Evolutionary conservation across 345 rosid species (phyloP).

Genomic region (Gossypium ekmanianum): DNA sequence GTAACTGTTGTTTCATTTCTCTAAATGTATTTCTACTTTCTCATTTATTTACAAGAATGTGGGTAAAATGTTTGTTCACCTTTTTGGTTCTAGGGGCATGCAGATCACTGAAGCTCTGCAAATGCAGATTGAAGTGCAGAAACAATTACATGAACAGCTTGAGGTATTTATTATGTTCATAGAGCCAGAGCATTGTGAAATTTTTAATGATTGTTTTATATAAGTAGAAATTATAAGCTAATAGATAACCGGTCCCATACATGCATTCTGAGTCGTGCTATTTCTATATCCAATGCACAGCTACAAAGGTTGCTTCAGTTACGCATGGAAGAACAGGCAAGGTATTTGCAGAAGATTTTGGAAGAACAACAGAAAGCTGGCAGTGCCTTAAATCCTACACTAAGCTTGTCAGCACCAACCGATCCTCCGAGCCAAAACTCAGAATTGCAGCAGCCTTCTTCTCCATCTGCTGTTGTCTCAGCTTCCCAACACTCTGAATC

Average conservation of each 20-base stretch:
- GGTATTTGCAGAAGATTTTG: constrained; percentile 71
- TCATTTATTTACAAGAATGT: constrained; percentile 10
- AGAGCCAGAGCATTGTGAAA: not conserved
- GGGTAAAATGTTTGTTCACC: not conserved
- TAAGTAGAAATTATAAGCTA: not conserved
- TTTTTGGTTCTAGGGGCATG: constrained; percentile 35
- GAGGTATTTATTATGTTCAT: constrained; percentile 45
- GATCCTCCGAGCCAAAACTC: constrained; percentile 28
- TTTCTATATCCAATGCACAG: constrained; percentile 23
- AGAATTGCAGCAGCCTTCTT: constrained; percentile 23
- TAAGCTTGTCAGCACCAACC: constrained; percentile 31
- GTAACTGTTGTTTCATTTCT: constrained; percentile 29
- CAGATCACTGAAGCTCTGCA: constrained; percentile 65
- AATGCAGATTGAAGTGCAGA: constrained; percentile 85
- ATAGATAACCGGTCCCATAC: not conserved
- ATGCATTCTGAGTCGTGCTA: not conserved
- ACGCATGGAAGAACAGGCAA: constrained; percentile 85
- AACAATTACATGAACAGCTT: constrained; percentile 80
- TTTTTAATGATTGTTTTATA: not conserved
- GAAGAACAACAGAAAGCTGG: constrained; percentile 79
- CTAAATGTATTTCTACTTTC: not conserved
- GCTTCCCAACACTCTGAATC: constrained; percentile 27
- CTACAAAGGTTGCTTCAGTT: constrained; percentile 70
- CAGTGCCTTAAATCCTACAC: constrained; percentile 34
- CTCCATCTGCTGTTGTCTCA: constrained; percentile 19